Evolutionary conservation across 225 moss, liverwort and hornwort species (phyloP), one percentile per base, ranked within the genome.

Genomic region (Bryoerythrophyllum caledonicum): DNA sequence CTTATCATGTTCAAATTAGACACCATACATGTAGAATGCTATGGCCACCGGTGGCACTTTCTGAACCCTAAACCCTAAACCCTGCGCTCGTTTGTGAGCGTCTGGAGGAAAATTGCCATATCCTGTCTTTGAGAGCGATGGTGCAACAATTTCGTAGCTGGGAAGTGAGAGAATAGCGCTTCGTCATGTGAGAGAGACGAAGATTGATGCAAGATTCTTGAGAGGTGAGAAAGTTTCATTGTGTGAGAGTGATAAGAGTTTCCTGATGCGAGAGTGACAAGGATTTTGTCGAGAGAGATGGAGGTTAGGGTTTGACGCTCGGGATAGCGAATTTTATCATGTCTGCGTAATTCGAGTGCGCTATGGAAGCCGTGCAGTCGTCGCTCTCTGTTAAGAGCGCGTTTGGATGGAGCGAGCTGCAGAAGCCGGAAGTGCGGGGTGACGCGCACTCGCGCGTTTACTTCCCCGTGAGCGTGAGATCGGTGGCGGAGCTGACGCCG

Each of bases 301-400:
- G 17, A 13, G 12, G 43, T 11, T 49, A 49, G 48, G 48, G 54
- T 54, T 54, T 54, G 68, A 16, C 13, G 48, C 73, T 68, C 34
- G 53, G 53, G 17, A 53, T 52, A 65, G 27, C 59, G 70, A n/a
- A 23, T 34, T 58, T 26, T 7, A 44, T 11, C 21, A 70, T 70
- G 68, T 53, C 1, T 34, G 10, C 10, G 43, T 23, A 37, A 27
- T 1, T 53, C 32, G 23, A 23, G 34, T 5, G 53, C 16, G 74
- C 8, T 4, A 87, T 87, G 87, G 87, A 87, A 11, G 35, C 77
- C 20, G 23, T 80, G 16, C 68, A 65, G 69, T 65, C 69, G 69
- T 65, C 69, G 20, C 72, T 85, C 24, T 78, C 78, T 4, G 81
- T 83, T 38, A 35, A 41, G 60, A 51, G 53, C 32, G 28, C 63